Percentiles rank a stretch among this genome's conserved stretches.
Evolutionary conservation across 2,329 filamentous ascomycete species (phyloP).

Genomic region (Fusarium sp.): DNA sequence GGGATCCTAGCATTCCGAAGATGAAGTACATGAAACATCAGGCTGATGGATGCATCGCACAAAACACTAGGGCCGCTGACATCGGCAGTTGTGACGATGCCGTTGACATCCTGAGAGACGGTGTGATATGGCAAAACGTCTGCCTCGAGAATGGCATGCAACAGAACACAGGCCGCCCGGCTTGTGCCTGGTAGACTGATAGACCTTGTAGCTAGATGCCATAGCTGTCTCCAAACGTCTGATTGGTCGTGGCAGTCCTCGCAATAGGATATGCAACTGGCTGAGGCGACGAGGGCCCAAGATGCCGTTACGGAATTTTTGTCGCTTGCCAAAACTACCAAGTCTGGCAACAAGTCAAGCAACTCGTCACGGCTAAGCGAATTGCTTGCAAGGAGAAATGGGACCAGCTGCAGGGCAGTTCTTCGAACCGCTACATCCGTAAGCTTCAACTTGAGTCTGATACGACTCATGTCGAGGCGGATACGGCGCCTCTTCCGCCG

Average conservation of each 20-base stretch:
- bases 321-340: constrained; percentile 72
- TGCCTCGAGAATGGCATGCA: constrained; percentile 75
- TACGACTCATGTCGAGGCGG: constrained; percentile 56
- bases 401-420: constrained; percentile 67
- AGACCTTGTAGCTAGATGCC: constrained; percentile 79
- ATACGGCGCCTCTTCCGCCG: constrained; percentile 65
- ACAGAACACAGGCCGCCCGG: constrained; percentile 80
- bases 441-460: constrained; percentile 62
- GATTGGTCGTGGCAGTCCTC: constrained; percentile 50
- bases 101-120: constrained; percentile 76
- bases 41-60: constrained; percentile 80
- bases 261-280: constrained; percentile 54
- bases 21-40: constrained; percentile 79
- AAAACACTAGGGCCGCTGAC: constrained; percentile 83
- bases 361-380: constrained; percentile 64
- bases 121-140: constrained; percentile 75
- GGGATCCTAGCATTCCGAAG: constrained; percentile 76
- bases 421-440: constrained; percentile 58
- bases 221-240: constrained; percentile 76
- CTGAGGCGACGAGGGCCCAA: constrained; percentile 87
- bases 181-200: constrained; percentile 78
- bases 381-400: constrained; percentile 65
- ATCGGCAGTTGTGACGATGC: constrained; percentile 81
- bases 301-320: constrained; percentile 75
- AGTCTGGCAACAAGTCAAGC: constrained; percentile 65